These are phyloP conservation scores for Candida mesenterica DNA, from an alignment of 1,139 yeast genomes.

Conservation along the genomic window DNA sequence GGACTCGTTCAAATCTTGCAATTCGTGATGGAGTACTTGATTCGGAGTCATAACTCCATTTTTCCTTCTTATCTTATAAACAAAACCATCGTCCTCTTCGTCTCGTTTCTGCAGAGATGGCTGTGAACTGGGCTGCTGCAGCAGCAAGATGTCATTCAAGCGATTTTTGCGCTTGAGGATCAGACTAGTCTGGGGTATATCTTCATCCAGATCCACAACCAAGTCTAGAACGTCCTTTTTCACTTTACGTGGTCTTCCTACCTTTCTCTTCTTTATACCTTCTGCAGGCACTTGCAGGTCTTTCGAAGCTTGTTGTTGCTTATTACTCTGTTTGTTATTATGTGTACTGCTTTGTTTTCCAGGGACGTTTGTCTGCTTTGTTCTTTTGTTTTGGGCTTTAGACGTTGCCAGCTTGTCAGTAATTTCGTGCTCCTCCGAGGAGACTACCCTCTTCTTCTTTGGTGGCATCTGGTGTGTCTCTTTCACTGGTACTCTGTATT, in stretches of 20 bases:
- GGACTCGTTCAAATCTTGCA: slow-evolving; percentile 11
- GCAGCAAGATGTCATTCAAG: slow-evolving; percentile 26
- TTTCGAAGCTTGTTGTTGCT: neutral
- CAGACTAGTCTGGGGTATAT: slow-evolving; percentile 10
- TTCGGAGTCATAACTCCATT: slow-evolving; percentile 27
- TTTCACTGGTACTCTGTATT: too few relatives aligned
- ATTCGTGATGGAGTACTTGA: slow-evolving; percentile 25
- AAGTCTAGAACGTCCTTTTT: slow-evolving; percentile 1
- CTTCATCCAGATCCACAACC: slow-evolving; percentile 2
- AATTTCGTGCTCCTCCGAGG: neutral
- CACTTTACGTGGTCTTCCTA: too few relatives aligned
- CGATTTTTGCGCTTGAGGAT: slow-evolving; percentile 25
- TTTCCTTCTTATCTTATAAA: slow-evolving; percentile 34
- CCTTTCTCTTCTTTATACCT: too few relatives aligned
- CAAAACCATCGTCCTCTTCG: slow-evolving; percentile 45
- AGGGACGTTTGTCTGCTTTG: too few relatives aligned
- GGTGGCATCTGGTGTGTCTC: slow-evolving; percentile 9
- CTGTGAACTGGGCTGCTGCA: slow-evolving; percentile 10
- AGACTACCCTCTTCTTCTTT: slow-evolving; percentile 8
- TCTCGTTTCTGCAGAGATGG: slow-evolving; percentile 18
- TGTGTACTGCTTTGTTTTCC: too few relatives aligned
- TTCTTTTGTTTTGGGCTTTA: too few relatives aligned
- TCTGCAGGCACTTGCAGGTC: neutral
- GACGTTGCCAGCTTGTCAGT: neutral
- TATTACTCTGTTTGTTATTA: neutral